phyloP scores from a whole-genome alignment of 2,329 filamentous ascomycete genomes.

The Trichoderma oligosporum region DNA sequence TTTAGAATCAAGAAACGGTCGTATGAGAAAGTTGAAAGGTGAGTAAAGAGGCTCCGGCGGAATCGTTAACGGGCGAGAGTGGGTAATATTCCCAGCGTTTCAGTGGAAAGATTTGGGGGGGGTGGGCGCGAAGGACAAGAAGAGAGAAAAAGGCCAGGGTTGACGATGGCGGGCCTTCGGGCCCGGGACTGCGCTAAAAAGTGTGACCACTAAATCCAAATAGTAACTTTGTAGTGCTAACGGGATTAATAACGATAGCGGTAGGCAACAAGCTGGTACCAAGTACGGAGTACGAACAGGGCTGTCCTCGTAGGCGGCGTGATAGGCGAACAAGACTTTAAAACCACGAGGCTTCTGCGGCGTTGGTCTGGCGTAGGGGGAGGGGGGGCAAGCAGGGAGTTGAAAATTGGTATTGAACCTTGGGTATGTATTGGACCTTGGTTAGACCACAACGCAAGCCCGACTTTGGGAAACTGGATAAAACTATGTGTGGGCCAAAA shows the following conservation, averaged over 20 bases:
- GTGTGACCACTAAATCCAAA: constrained; percentile 19
- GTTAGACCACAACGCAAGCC: too few relatives aligned
- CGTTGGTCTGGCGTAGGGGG: background rate
- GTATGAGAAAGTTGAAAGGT: constrained; percentile 10
- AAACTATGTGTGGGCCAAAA: constrained; percentile 7
- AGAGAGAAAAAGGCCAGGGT: constrained; percentile 7
- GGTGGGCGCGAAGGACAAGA: background rate
- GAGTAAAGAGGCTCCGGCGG: constrained; percentile 6
- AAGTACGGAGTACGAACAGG: background rate
- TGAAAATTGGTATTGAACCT: background rate
- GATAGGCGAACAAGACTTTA: background rate
- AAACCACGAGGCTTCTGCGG: background rate
- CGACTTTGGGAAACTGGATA: background rate
- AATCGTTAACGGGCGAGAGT: constrained; percentile 19
- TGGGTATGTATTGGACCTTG: too few relatives aligned
- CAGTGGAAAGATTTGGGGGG: constrained; percentile 12
- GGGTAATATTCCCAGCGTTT: constrained; percentile 20
- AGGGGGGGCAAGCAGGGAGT: background rate
- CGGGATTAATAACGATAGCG: constrained; percentile 4
- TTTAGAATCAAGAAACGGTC: background rate
- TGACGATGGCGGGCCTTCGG: constrained; percentile 8
- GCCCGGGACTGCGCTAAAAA: constrained; percentile 15
- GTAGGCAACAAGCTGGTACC: constrained; percentile 3
- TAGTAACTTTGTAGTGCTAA: too few relatives aligned
- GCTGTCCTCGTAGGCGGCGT: background rate